Percentiles rank a stretch among this genome's conserved stretches.
phyloP scores from a whole-genome alignment of 768 basidiomycete genomes.

The Lanmaoa rubissima region DNA sequence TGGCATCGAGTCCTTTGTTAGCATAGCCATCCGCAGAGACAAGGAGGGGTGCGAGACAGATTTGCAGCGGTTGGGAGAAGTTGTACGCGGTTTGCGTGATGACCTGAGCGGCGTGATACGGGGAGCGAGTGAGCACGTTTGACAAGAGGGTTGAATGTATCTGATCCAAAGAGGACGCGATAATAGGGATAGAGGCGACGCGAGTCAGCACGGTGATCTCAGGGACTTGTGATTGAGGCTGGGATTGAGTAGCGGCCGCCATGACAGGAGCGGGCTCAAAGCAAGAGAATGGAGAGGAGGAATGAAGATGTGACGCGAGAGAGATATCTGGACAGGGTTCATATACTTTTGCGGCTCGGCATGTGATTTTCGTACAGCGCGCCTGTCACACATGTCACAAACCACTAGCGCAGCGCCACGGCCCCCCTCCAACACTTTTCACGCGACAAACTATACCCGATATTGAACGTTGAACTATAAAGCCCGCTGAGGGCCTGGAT shows the following conservation, averaged over 20 bases:
- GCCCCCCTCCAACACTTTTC: conserved; percentile 6
- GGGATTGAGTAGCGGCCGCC: conserved; percentile 35
- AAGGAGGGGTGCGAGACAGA: conserved; percentile 64
- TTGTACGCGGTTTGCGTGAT: conserved; percentile 58
- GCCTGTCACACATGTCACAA: conserved; percentile 28
- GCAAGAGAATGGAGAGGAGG: not conserved
- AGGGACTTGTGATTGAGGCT: conserved; percentile 33
- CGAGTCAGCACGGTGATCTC: conserved; percentile 62
- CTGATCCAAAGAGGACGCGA: conserved; percentile 60
- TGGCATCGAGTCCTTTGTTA: conserved; percentile 72
- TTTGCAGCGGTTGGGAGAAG: conserved; percentile 64
- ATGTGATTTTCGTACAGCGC: conserved; percentile 25
- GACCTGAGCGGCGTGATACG: conserved; percentile 64
- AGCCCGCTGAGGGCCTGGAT: not conserved
- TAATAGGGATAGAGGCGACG: conserved; percentile 70
- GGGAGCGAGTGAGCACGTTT: conserved; percentile 59
- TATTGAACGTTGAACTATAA: not conserved
- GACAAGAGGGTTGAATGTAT: conserved; percentile 57
- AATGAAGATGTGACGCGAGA: conserved; percentile 7
- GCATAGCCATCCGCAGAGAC: conserved; percentile 61
- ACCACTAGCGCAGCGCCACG: not conserved
- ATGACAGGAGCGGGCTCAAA: conserved; percentile 24
- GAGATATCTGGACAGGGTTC: conserved; percentile 21
- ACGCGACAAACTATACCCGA: not conserved
- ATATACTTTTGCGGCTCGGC: conserved; percentile 22